Base-by-base conservation (phyloP, 768 basidiomycete genomes). In the Boletus rex-veris region DNA sequence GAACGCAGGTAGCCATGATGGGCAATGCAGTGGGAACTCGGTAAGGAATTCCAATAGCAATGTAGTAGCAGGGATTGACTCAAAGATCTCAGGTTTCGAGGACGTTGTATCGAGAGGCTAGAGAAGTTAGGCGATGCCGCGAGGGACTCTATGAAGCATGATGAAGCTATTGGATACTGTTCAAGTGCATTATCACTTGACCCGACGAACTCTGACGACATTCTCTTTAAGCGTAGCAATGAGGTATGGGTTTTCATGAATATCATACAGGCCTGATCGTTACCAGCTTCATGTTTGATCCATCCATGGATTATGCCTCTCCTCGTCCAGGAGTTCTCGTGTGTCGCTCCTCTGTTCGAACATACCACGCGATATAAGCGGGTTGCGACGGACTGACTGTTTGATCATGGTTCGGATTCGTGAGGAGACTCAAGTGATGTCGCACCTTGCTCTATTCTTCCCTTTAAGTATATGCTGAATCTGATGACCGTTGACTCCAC, bases 141-240 rank as follows among this genome's bases (percentile, higher is more conserved):
- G 3, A 42, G 48, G 12, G 21, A 31, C 5, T 18, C 16, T 12
- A 2, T 33, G 19, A n/a, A 42, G 1, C 24, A 59, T 26, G 3
- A 33, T 9, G 24, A 35, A 18, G 58, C 59, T 1, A 38, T 19
- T 8, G 21, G 14, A 26, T 16, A 40, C 5, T 53, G 40, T 15
- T 50, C 59, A 0, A 18, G n/a, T 0, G 18, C 47, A 15, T 5
- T 59, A 5, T 42, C 38, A 0, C 51, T 60, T 3, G 18, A 42
- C 12, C 15, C 31, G 1, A 1, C 21, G 2, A 38, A 45, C 14
- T 26, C n/a, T 37, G 21, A 0, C 21, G 21, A 21, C 21, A 21
- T 21, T 21, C 14, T 60, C 11, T 11, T 55, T 11, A 53, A 55
- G 35, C 36, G 58, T 2, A 52, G 58, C 33, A 37, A 55, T 26